Evolutionary conservation across 108 stramenopile species (phyloP).

Genomic region (Fragilariopsis cylindrus): DNA sequence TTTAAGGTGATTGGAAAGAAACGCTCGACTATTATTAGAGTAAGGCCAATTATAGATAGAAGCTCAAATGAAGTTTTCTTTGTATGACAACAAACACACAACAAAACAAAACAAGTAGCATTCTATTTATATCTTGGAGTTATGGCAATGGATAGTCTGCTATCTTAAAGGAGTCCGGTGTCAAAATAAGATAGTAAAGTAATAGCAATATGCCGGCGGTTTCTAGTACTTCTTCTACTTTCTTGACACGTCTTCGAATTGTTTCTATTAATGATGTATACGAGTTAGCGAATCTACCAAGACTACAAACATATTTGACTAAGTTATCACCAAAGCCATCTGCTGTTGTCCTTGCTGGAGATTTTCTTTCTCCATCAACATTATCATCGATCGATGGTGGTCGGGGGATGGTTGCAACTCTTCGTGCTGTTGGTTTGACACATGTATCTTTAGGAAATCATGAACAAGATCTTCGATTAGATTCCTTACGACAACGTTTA

Average conservation of each 20-base stretch:
- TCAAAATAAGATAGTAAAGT: not conserved
- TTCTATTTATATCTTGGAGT: no score
- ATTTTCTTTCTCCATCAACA: slow-evolving; percentile 69
- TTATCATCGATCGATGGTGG: slow-evolving; percentile 72
- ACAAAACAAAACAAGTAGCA: no score
- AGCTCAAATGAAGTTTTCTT: no score
- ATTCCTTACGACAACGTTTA: slow-evolving; percentile 43
- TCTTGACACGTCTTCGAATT: slow-evolving; percentile 15
- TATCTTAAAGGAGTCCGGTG: not conserved
- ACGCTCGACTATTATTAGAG: no score
- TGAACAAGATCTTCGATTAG: slow-evolving; percentile 61
- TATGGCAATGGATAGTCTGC: no score
- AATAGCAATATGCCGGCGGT: not conserved
- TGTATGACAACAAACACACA: no score
- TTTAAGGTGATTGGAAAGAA: no score
- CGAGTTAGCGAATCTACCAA: slow-evolving; percentile 36
- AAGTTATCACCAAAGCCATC: slow-evolving; percentile 17
- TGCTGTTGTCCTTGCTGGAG: slow-evolving; percentile 65
- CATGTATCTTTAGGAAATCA: slow-evolving; percentile 82
- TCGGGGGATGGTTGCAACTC: slow-evolving; percentile 54
- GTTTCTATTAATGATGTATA: slow-evolving; percentile 47
- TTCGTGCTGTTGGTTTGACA: slow-evolving; percentile 58
- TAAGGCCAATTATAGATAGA: no score
- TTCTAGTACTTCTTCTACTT: not conserved
- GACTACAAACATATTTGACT: slow-evolving; percentile 34